Evolutionary conservation across 768 basidiomycete species (phyloP).

Genomic region (Suillus fuscotomentosus): DNA sequence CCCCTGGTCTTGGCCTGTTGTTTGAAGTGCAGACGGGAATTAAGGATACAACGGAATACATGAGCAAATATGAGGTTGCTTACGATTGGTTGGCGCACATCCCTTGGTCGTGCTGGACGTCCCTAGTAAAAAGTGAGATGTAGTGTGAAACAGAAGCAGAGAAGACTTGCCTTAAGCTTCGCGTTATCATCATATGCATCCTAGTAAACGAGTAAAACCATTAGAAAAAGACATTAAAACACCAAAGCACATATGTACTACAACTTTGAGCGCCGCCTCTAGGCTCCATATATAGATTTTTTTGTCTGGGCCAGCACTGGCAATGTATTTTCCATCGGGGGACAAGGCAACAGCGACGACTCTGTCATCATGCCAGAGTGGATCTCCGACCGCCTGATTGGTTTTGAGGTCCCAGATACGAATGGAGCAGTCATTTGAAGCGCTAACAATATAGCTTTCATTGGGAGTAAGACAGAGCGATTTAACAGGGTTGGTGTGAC

Average conservation of each 20-base stretch:
- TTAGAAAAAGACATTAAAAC: background rate
- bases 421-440: background rate
- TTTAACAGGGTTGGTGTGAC: background rate
- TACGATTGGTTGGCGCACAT: background rate
- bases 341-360: constrained; percentile 76
- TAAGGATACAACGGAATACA: background rate
- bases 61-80: background rate
- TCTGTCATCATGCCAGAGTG: constrained; percentile 77
- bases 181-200: background rate
- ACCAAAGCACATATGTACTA: background rate
- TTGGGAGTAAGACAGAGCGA: background rate
- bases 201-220: background rate
- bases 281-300: constrained; percentile 79
- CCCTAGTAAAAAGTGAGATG: background rate
- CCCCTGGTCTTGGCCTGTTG: background rate
- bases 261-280: constrained; percentile 24
- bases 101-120: background rate
- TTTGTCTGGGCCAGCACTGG: constrained; percentile 78
- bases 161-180: background rate
- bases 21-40: no score
- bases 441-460: background rate
- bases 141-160: background rate
- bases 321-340: constrained; percentile 75
- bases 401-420: background rate
- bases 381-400: constrained; percentile 18